These are phyloP conservation scores for Globisporangium radiosum DNA, from an alignment of 352 stramenopile genomes.

Conservation along the genomic window DNA sequence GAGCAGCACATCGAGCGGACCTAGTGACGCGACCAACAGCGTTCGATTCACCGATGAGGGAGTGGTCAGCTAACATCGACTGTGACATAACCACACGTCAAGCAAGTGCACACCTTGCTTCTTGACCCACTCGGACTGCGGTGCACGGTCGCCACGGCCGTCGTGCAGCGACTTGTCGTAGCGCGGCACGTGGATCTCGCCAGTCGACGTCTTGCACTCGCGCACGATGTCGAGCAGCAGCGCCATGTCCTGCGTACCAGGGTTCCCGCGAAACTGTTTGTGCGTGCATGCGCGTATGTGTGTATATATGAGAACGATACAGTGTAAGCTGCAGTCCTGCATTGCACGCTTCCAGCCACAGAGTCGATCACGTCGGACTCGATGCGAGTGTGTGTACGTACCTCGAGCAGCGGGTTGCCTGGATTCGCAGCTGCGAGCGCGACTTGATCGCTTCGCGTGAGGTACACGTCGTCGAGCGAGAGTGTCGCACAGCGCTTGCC, in stretches of 20 bases:
- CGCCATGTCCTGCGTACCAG: slow-evolving; percentile 71
- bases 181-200: slow-evolving; percentile 48
- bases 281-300: no score
- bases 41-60: no score
- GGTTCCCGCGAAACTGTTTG: slow-evolving; percentile 68
- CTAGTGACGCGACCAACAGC: slow-evolving; percentile 16
- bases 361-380: no score
- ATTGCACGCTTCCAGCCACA: no score
- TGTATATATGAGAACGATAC: no score
- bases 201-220: slow-evolving; percentile 38
- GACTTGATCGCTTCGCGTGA: slow-evolving; percentile 56
- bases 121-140: slow-evolving; percentile 41
- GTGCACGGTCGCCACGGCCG: slow-evolving; percentile 67
- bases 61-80: no score
- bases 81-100: no score
- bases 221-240: slow-evolving; percentile 56
- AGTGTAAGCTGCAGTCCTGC: no score
- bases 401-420: slow-evolving; percentile 72
- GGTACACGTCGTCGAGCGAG: slow-evolving; percentile 84
- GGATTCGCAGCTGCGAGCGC: slow-evolving; percentile 49
- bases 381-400: slow-evolving; percentile 11
- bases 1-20: slow-evolving; percentile 70
- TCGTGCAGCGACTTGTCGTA: slow-evolving; percentile 79
- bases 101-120: slow-evolving; percentile 23
- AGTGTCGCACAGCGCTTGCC: slow-evolving; percentile 67